phyloP scores from a whole-genome alignment of 2,329 filamentous ascomycete species.

The Penicillium oxalicum region DNA sequence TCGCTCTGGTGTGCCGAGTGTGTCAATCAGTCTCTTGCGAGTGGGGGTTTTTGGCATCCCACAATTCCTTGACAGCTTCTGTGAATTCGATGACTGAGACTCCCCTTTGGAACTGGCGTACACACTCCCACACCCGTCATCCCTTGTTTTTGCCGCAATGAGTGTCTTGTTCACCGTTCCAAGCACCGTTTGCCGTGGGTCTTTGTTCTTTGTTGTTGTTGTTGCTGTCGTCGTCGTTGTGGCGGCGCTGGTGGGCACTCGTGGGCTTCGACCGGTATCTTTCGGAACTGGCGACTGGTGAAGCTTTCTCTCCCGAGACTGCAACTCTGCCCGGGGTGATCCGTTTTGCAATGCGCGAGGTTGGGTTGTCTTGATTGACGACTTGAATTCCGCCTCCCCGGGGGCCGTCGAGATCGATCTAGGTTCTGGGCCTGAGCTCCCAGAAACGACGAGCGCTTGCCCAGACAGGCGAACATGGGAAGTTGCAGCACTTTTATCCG shows the following conservation, averaged over 20 bases:
- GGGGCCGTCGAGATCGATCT: not conserved
- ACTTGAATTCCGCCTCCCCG: not conserved
- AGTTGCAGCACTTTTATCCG: not conserved
- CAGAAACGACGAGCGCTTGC: not conserved
- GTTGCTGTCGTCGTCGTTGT: too few species aligned
- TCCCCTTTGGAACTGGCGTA: not conserved
- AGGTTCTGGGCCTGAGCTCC: not conserved
- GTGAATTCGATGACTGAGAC: not conserved
- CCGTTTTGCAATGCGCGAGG: not conserved
- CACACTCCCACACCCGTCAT: not conserved
- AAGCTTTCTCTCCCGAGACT: not conserved
- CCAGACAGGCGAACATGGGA: not conserved
- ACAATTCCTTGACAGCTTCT: not conserved
- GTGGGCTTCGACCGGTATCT: not conserved
- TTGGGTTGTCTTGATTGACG: not conserved
- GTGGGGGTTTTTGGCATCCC: constrained; percentile 14
- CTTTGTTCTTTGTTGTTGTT: too few species aligned
- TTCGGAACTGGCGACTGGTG: not conserved
- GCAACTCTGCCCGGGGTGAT: not conserved
- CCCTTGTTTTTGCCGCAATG: not conserved
- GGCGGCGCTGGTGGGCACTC: not conserved
- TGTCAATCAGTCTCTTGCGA: constrained; percentile 34
- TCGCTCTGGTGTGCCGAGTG: constrained; percentile 18
- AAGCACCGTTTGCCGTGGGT: too few species aligned
- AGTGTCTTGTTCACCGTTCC: not conserved